phyloP scores from a whole-genome alignment of 768 basidiomycete genomes.

The Tricholoma sp. region DNA sequence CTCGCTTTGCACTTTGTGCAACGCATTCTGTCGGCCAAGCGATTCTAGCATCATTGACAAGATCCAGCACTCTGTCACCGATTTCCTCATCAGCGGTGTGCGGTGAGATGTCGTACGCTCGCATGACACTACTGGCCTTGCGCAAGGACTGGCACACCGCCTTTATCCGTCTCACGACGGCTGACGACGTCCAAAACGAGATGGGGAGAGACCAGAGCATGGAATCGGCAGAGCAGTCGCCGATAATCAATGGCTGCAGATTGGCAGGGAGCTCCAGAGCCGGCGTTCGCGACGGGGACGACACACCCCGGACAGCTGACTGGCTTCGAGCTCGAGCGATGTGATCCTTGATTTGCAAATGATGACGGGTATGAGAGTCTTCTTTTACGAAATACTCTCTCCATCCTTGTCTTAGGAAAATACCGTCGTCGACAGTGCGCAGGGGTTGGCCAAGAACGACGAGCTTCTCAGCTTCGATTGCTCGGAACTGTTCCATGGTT shows the following conservation, averaged over 20 bases:
- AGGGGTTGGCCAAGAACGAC: constrained; percentile 44
- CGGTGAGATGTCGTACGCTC: constrained; percentile 66
- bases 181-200: constrained; percentile 58
- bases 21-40: constrained; percentile 75
- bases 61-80: constrained; percentile 61
- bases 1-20: constrained; percentile 42
- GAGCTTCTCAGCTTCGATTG: constrained; percentile 53
- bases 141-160: constrained; percentile 68
- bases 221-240: constrained; percentile 64
- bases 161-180: constrained; percentile 61
- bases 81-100: constrained; percentile 64
- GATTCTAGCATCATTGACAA: constrained; percentile 69
- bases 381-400: constrained; percentile 39
- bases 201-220: constrained; percentile 56
- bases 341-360: constrained; percentile 22
- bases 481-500: constrained; percentile 58
- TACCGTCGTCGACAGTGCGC: constrained; percentile 62
- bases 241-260: constrained; percentile 69
- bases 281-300: constrained; percentile 17
- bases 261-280: constrained; percentile 21
- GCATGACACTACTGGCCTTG: constrained; percentile 56
- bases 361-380: constrained; percentile 21
- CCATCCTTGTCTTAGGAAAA: constrained; percentile 64
- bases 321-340: constrained; percentile 20
- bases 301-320: constrained; percentile 11